These are phyloP conservation scores for Rhynchosporium graminicola DNA, from an alignment of 2,329 filamentous ascomycete species.

Conservation along the genomic window DNA sequence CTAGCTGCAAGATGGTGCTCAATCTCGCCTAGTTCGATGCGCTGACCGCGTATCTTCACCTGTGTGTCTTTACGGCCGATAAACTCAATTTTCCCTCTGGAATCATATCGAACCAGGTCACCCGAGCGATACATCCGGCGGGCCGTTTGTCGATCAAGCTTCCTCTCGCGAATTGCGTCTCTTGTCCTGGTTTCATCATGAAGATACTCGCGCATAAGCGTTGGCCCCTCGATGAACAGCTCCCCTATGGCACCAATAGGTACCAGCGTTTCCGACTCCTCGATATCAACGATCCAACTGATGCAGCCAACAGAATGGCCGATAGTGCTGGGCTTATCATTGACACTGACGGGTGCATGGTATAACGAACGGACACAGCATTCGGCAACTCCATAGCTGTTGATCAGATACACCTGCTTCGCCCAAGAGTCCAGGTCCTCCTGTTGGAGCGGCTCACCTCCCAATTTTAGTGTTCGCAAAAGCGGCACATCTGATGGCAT, in stretches of 20 bases:
- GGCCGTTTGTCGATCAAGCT: conserved; percentile 49
- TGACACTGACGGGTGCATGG: background rate
- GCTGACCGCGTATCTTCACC: conserved; percentile 63
- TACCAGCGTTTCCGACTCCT: conserved; percentile 22
- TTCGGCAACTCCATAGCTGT: conserved; percentile 10
- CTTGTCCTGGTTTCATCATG: conserved; percentile 58
- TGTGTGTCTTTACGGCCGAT: conserved; percentile 44
- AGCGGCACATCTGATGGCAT: conserved; percentile 78
- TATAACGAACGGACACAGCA: background rate
- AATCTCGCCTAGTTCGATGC: conserved; percentile 51
- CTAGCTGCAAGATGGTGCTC: conserved; percentile 1
- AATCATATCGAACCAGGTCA: conserved; percentile 56
- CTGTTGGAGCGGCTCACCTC: conserved; percentile 81
- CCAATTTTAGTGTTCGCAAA: conserved; percentile 74
- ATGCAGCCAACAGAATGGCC: conserved; percentile 13
- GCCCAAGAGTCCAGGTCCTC: background rate
- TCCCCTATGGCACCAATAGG: conserved; percentile 31
- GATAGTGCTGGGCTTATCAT: background rate
- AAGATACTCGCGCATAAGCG: conserved; percentile 60
- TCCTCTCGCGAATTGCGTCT: conserved; percentile 53
- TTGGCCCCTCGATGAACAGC: conserved; percentile 45
- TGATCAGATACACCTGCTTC: background rate
- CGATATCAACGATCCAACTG: conserved; percentile 43
- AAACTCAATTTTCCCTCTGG: conserved; percentile 39
- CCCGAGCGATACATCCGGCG: conserved; percentile 60